Percentiles rank a stretch among this genome's conserved stretches.
Evolutionary conservation across 768 basidiomycete species (phyloP).

Genomic region (Leccinum pellstonianum): DNA sequence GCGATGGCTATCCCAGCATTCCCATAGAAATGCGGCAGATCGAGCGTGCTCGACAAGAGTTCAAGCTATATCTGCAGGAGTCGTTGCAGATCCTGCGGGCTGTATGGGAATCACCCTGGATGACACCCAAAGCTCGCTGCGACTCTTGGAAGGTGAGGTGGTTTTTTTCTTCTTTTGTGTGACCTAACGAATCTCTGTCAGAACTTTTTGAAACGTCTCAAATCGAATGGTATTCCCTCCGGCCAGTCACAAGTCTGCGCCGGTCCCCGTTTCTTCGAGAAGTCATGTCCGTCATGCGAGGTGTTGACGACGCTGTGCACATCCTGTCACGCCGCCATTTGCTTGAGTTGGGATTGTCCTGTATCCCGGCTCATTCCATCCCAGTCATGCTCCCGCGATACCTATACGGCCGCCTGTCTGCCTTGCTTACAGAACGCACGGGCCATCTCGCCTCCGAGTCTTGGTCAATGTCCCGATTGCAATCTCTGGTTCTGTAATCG

Average conservation of each 20-base stretch:
- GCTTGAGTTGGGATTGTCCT: constrained; percentile 16
- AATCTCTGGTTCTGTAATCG: constrained; percentile 19
- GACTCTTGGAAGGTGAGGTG: background rate
- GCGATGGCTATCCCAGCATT: constrained; percentile 15
- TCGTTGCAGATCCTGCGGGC: too few relatives aligned
- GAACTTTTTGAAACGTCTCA: constrained; percentile 20
- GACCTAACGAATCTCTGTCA: background rate
- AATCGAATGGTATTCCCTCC: constrained; percentile 5
- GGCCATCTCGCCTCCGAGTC: background rate
- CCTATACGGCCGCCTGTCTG: constrained; percentile 5
- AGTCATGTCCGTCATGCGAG: constrained; percentile 17
- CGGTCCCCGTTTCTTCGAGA: background rate
- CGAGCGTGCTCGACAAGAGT: constrained; percentile 4
- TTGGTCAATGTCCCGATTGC: constrained; percentile 25
- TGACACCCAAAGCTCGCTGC: too few relatives aligned
- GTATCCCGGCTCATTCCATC: constrained; percentile 18
- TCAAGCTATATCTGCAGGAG: constrained; percentile 1
- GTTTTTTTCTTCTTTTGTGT: background rate
- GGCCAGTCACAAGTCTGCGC: background rate
- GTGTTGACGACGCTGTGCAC: constrained; percentile 7
- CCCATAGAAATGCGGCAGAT: constrained; percentile 10
- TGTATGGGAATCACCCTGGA: too few relatives aligned
- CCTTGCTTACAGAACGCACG: constrained; percentile 8
- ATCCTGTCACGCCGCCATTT: constrained; percentile 14
- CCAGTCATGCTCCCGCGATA: constrained; percentile 12